Evolutionary conservation across 2,329 filamentous ascomycete genomes (phyloP).

Genomic region (Trichoderma sp.): DNA sequence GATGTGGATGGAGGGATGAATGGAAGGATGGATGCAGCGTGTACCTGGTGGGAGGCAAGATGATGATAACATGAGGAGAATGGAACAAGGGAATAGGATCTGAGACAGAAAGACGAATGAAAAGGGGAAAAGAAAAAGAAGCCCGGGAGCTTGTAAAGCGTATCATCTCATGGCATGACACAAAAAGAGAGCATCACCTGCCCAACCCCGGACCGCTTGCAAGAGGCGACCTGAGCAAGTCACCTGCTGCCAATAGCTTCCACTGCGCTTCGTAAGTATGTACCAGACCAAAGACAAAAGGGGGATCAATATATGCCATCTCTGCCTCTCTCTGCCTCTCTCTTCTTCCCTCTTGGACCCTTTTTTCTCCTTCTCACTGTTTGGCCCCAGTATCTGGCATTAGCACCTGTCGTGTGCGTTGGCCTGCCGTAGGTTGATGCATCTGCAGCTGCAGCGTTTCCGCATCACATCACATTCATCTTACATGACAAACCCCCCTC

Average conservation of each 20-base stretch:
- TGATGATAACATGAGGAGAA: too few relatives aligned
- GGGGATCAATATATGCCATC: too few relatives aligned
- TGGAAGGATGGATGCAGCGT: too few relatives aligned
- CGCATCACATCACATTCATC: background rate
- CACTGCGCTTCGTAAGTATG: background rate
- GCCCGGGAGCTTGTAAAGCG: background rate
- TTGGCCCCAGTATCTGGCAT: background rate
- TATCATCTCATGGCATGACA: background rate
- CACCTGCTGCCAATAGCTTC: background rate
- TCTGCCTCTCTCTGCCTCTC: background rate
- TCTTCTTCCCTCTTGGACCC: background rate
- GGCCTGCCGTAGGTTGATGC: background rate
- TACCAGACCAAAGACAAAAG: background rate
- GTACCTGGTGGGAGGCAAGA: too few relatives aligned
- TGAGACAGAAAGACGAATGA: too few relatives aligned
- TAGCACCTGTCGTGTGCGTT: background rate
- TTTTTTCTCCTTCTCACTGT: background rate
- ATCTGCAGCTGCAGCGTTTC: background rate
- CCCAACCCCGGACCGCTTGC: background rate
- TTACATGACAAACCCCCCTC: background rate
- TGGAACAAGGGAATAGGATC: too few relatives aligned
- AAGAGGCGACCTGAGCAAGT: background rate
- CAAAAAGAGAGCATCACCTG: constrained; percentile 2
- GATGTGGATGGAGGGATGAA: background rate
- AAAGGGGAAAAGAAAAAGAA: background rate